Evolutionary conservation across 805 yeast species (phyloP).

Genomic region (Wickerhamiella domercqiae): DNA sequence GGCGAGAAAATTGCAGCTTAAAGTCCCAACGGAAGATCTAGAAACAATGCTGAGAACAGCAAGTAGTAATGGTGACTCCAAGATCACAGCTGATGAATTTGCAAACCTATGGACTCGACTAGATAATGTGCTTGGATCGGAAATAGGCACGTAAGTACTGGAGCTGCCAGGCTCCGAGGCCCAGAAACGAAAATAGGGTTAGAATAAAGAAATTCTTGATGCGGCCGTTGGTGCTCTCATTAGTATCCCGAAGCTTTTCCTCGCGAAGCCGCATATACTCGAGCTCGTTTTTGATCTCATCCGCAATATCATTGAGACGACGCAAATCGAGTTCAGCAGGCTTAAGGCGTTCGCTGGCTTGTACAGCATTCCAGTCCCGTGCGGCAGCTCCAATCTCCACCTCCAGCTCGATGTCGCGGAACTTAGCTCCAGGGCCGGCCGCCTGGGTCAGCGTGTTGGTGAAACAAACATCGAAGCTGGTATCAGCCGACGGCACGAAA

Average conservation of each 20-base stretch:
- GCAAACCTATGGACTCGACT: conserved; percentile 16
- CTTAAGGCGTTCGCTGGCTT: conserved; percentile 81
- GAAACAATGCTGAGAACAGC: conserved; percentile 20
- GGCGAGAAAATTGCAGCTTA: conserved; percentile 18
- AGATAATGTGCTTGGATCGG: conserved; percentile 32
- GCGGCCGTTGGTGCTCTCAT: conserved; percentile 88
- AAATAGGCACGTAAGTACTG: conserved; percentile 84
- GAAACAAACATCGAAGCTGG: conserved; percentile 86
- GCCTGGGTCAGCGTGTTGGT: conserved; percentile 37
- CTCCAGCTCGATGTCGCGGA: conserved; percentile 73
- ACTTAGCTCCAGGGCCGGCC: conserved; percentile 27
- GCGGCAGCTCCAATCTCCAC: conserved; percentile 94
- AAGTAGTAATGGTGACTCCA: conserved; percentile 9
- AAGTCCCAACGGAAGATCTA: conserved; percentile 20
- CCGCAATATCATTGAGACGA: conserved; percentile 70
- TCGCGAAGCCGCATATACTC: conserved; percentile 78
- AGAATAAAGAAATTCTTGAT: conserved; percentile 73
- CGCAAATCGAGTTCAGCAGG: conserved; percentile 86
- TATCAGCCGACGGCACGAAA: conserved; percentile 67
- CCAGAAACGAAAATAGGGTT: conserved; percentile 51
- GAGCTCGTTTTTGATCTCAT: conserved; percentile 65
- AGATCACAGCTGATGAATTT: conserved; percentile 14
- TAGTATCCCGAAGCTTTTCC: conserved; percentile 86
- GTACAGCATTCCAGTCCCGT: conserved; percentile 92
- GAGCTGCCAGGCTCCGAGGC: conserved; percentile 85